phyloP scores from a whole-genome alignment of 108 stramenopile genomes.

The Tribonema minus region DNA sequence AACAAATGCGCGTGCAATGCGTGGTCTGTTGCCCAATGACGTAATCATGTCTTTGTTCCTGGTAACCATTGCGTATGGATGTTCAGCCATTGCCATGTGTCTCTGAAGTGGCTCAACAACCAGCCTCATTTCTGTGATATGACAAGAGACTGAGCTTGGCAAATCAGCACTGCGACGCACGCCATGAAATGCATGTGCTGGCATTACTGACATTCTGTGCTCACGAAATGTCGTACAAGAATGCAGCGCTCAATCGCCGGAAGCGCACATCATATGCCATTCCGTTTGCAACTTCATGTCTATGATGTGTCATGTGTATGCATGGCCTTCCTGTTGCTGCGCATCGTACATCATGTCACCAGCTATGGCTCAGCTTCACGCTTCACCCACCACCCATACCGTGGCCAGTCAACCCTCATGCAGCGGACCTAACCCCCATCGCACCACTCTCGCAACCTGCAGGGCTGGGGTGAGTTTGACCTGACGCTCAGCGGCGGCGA shows the following conservation, averaged over 20 bases:
- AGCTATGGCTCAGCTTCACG: neutral
- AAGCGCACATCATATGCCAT: too few relatives aligned
- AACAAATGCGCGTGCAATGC: too few relatives aligned
- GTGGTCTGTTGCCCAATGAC: neutral
- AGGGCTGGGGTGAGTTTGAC: neutral
- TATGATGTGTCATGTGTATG: neutral
- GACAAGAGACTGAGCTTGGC: too few relatives aligned
- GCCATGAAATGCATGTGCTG: too few relatives aligned
- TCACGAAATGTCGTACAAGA: neutral
- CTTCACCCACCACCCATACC: neutral
- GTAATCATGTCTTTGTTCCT: neutral
- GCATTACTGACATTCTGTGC: neutral
- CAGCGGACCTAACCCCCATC: neutral
- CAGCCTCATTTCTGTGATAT: too few relatives aligned
- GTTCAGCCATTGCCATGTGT: too few relatives aligned
- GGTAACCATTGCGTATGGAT: neutral
- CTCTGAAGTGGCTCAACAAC: too few relatives aligned
- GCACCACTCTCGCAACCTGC: neutral
- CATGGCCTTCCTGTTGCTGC: neutral
- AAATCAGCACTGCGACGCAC: neutral
- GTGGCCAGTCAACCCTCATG: neutral
- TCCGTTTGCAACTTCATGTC: too few relatives aligned
- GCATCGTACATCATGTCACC: neutral
- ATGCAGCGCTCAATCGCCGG: neutral
- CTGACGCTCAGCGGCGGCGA: neutral